phyloP scores from a whole-genome alignment of 495 filamentous ascomycete species.

The Hypoxylon subgilvum region DNA sequence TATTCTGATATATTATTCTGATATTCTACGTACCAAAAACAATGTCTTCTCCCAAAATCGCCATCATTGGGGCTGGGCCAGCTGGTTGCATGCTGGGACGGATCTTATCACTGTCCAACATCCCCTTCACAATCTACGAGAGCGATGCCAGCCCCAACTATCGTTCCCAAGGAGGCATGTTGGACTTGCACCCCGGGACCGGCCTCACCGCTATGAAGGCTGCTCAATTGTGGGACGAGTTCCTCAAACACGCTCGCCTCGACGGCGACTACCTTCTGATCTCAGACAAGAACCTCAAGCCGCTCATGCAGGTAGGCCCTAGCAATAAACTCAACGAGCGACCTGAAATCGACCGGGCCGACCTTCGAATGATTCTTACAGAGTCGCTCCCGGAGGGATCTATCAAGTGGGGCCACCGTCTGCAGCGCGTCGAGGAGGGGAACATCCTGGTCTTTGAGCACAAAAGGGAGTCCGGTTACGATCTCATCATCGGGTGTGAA shows the following conservation, averaged over 20 bases:
- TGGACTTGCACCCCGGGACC: constrained; percentile 60
- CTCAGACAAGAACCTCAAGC: constrained; percentile 43
- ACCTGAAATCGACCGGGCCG: constrained; percentile 53
- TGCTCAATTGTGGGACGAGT: constrained; percentile 57
- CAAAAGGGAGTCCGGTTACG: constrained; percentile 39
- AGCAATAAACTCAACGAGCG: constrained; percentile 36
- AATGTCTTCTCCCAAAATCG: constrained; percentile 49
- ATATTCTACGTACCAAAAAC: background rate
- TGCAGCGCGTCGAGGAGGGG: constrained; percentile 41
- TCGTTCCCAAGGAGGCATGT: constrained; percentile 57
- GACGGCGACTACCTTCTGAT: constrained; percentile 56
- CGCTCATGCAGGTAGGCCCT: constrained; percentile 26
- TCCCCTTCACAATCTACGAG: constrained; percentile 57
- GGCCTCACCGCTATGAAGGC: constrained; percentile 58
- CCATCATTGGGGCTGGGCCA: constrained; percentile 65
- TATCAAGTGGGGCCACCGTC: constrained; percentile 57
- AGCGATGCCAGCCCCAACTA: constrained; percentile 50
- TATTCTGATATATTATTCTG: too few relatives aligned
- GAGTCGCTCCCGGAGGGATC: constrained; percentile 46
- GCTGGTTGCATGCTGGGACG: constrained; percentile 61
- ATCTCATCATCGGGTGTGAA: constrained; percentile 55
- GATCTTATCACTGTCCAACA: constrained; percentile 52
- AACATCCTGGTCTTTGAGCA: constrained; percentile 35
- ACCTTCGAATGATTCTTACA: constrained; percentile 47
- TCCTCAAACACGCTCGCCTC: constrained; percentile 50